Evolutionary conservation across 106 monocot species (phyloP), one percentile per base, ranked within the genome.

Genomic region (Dioscorea zingiberensis): DNA sequence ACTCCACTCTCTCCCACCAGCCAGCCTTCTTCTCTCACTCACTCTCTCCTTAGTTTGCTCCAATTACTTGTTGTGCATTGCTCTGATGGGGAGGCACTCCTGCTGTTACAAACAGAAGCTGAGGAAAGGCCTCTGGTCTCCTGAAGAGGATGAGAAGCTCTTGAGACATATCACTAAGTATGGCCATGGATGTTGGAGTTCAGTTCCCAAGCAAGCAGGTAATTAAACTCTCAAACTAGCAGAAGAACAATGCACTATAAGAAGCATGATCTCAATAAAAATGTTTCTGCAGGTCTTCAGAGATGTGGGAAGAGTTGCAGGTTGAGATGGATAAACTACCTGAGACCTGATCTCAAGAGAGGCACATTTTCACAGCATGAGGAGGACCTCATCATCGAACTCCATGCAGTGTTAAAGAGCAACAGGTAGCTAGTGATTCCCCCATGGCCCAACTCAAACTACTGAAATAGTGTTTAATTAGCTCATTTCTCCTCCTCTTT

Each of bases 281-380:
- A n/a, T 27, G 12, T 47, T 29, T 56, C 21, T 55, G 49, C 73
- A 84, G 84, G 84, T 51, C 57, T 84, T 27, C 86, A 87, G 44
- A 76, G 85, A 54, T 80, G 80, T 30, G 76, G 54, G 48, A 68
- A 80, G 75, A 80, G 80, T 32, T 80, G 80, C 66, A 74, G 80
- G 26, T 47, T 80, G 74, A 80, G 80, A 58, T 80, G 80, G 80
- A 80, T 77, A 45, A 77, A 77, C 66, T 77, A 77, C 60, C 45
- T 77, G 49, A 71, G 77, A 59, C 77, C 77, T 54, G 77, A 77
- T 55, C 59, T 77, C 25, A 77, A 77, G 53, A 48, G 77, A 48
- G 77, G 77, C 49, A 58, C 80, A 70, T 84, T 84, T 53, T 80
- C 76, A 45, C 80, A 76, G 66, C 61, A 84, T 44, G 84, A 84